Conservation (phyloP, 257 asterid species). For the Jasminum sambac region DNA sequence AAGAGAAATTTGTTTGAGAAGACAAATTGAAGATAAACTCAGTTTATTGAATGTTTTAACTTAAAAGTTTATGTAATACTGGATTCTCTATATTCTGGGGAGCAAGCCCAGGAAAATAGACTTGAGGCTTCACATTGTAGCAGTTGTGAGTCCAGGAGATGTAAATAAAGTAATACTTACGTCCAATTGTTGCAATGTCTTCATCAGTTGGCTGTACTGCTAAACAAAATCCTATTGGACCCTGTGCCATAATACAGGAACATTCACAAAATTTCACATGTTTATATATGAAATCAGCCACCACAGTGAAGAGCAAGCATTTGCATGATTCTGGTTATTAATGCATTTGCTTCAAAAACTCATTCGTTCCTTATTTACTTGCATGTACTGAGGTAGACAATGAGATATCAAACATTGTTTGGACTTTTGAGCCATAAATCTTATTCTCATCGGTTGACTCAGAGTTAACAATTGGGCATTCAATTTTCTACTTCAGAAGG, state of each 20-base stretch:
- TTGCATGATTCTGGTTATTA: neutral
- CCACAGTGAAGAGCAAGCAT: conserved; percentile 16
- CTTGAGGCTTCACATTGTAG: conserved; percentile 1
- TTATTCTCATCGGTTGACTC: neutral
- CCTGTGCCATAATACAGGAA: conserved; percentile 51
- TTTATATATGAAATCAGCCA: conserved; percentile 22
- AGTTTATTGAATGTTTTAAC: conserved; percentile 4
- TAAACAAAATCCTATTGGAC: conserved; percentile 83
- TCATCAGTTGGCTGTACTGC: conserved; percentile 62
- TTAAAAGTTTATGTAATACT: neutral
- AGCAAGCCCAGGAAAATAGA: conserved; percentile 1
- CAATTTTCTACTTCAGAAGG: neutral
- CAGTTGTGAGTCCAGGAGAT: conserved; percentile 18
- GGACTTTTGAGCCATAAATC: neutral
- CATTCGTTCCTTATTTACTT: neutral
- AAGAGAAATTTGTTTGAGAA: conserved; percentile 23
- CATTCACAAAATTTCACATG: conserved; percentile 6
- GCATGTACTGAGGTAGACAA: neutral
- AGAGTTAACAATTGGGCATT: neutral
- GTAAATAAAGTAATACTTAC: conserved; percentile 46
- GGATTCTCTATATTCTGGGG: conserved; percentile 10
- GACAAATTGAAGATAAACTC: conserved; percentile 16
- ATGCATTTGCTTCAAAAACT: neutral
- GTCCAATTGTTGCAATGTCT: conserved; percentile 76
- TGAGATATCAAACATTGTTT: neutral